Evolutionary conservation across 306 rosid species (phyloP).

Genomic region (Prunus mume): DNA sequence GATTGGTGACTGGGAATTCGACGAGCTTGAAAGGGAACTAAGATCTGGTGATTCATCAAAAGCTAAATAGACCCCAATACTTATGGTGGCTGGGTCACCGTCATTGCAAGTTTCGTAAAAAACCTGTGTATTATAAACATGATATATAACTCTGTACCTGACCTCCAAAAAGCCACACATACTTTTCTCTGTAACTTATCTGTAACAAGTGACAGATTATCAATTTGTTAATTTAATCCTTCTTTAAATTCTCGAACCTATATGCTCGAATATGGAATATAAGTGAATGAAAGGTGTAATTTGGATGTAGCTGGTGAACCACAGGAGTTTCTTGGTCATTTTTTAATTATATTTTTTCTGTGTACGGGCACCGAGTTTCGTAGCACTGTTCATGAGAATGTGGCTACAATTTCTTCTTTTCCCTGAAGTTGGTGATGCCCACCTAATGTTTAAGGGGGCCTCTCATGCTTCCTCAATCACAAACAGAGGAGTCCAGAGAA

Average conservation of each 20-base stretch:
- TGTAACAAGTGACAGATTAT: constrained; percentile 40
- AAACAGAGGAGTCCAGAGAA: constrained; percentile 12
- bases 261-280: constrained; percentile 27
- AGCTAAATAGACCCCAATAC: constrained; percentile 23
- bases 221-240: constrained; percentile 56
- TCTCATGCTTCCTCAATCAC: constrained; percentile 12
- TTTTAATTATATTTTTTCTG: neutral
- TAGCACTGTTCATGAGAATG: constrained; percentile 3
- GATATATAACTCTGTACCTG: constrained; percentile 31
- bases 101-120: constrained; percentile 30
- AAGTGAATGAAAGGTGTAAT: constrained; percentile 23
- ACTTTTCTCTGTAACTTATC: constrained; percentile 25
- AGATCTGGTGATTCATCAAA: constrained; percentile 48
- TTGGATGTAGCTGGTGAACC: constrained; percentile 35
- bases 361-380: neutral
- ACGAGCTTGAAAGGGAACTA: constrained; percentile 91
- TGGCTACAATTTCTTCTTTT: constrained; percentile 15
- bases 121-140: constrained; percentile 27
- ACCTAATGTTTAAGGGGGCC: constrained; percentile 11
- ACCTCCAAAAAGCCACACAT: constrained; percentile 25
- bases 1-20: constrained; percentile 95
- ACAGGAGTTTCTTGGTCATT: constrained; percentile 11
- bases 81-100: constrained; percentile 14
- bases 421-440: constrained; percentile 3
- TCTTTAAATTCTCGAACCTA: constrained; percentile 54